Conservation (phyloP, 768 basidiomycete genomes). For the Imleria badia region DNA sequence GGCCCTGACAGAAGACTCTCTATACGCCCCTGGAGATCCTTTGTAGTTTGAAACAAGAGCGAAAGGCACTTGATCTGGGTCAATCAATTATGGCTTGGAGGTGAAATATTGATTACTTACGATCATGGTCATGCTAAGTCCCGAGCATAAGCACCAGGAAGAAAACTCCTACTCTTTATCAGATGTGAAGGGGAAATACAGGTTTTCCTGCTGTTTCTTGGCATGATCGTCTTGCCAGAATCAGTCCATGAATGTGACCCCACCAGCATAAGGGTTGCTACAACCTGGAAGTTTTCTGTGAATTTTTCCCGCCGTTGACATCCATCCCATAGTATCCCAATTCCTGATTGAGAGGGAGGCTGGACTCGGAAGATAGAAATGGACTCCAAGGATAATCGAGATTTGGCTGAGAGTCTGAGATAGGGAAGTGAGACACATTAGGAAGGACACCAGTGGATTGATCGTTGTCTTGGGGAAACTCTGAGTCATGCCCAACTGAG, state of each 20-base stretch:
- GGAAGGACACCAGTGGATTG: too few relatives aligned
- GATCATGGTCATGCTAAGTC: background rate
- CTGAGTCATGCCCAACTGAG: too few relatives aligned
- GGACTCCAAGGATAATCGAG: too few relatives aligned
- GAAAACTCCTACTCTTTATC: background rate
- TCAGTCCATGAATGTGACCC: background rate
- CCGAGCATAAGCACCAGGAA: background rate
- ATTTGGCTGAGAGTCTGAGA: too few relatives aligned
- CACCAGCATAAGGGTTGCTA: background rate
- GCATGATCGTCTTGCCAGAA: background rate
- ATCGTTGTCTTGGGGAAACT: too few relatives aligned
- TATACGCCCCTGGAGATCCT: background rate
- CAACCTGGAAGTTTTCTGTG: too few relatives aligned
- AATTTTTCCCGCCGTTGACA: too few relatives aligned
- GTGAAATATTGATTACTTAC: background rate
- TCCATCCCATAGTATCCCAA: too few relatives aligned
- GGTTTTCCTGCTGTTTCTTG: background rate
- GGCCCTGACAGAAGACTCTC: background rate
- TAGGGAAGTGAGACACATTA: too few relatives aligned
- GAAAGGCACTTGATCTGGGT: background rate
- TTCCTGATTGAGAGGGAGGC: too few relatives aligned
- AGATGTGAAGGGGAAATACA: background rate
- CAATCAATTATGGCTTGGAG: background rate
- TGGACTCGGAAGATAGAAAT: too few relatives aligned
- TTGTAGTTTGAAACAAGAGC: background rate